Evolutionary conservation across 306 rosid genomes (phyloP), one percentile per base, ranked within the genome.

Genomic region (Malus sylvestris): DNA sequence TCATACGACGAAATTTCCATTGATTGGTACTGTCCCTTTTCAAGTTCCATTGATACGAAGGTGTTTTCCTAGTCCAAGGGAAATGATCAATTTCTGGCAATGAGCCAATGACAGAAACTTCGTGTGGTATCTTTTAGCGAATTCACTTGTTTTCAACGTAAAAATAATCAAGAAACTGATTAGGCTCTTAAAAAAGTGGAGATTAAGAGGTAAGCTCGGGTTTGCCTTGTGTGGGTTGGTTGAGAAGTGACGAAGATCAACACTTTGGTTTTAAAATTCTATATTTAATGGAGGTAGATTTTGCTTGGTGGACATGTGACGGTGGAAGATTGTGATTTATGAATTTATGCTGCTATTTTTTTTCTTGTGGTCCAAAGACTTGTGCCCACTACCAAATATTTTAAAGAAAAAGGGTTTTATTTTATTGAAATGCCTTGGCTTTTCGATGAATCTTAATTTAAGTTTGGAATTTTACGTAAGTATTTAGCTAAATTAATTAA

Each of bases 181-280:
- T 20, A 19, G 10, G 65, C n/a, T 33, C 42, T 38, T 23, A 13
- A 11, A 11, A 71, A 67, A 67, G 53, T 76, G 44, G 59, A 51
- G 19, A 57, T 6, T 51, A 23, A 51, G 45, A 23, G 38, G 22
- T 40, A 64, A 71, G 44, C 58, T 19, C 16, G 42, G 77, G 40
- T 32, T 71, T 63, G 79, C 71, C 79, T 20, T 69, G 77, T 67
- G 67, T 58, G 86, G 91, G 89, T 88, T 87, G 96, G 91, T 88
- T 88, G 82, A 77, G 89, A 82, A 87, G 91, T 79, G 86, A 79
- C 83, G 87, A 82, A 44, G 89, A 83, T 85, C 86, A 88, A 86
- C 80, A 76, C 68, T 68, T 76, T 74, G 82, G 81, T 81, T 15
- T 51, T 51, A 51, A 51, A 51, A 51, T 51, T 51, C 55, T 15